Percentiles rank a stretch among this genome's conserved stretches.
Conservation (phyloP, 2,329 filamentous ascomycete species). For the Ceratocystis papillata region DNA sequence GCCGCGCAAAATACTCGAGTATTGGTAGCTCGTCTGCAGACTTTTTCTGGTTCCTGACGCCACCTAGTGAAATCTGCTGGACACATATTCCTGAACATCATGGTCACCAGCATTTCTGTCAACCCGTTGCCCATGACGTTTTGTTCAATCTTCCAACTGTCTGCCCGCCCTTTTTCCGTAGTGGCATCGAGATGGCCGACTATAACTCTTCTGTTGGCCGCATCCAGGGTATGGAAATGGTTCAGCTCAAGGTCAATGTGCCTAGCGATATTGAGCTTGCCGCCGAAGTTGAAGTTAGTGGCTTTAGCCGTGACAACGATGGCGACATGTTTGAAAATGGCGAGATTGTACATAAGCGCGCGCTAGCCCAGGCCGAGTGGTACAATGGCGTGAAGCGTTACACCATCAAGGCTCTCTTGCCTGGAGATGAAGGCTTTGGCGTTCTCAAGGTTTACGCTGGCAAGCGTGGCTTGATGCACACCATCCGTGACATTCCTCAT, state of each 20-base stretch:
- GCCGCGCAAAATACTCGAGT: constrained; percentile 64
- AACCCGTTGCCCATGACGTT: constrained; percentile 73
- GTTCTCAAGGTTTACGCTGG: constrained; percentile 87
- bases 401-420: constrained; percentile 82
- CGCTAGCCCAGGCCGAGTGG: constrained; percentile 88
- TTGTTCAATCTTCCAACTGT: constrained; percentile 77
- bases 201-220: constrained; percentile 81
- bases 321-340: constrained; percentile 91
- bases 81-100: constrained; percentile 85
- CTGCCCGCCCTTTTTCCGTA: constrained; percentile 79
- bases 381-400: constrained; percentile 76
- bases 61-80: constrained; percentile 84
- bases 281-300: constrained; percentile 80
- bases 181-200: constrained; percentile 66
- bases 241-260: constrained; percentile 78
- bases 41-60: constrained; percentile 83
- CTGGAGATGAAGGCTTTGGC: constrained; percentile 82
- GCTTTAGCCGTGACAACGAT: constrained; percentile 70
- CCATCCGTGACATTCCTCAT: constrained; percentile 90
- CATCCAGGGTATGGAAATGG: constrained; percentile 86
- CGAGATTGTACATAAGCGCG: constrained; percentile 73
- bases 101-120: constrained; percentile 85
- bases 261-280: constrained; percentile 83
- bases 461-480: constrained; percentile 92
- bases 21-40: constrained; percentile 61